Base-by-base conservation (phyloP, 1,284 basidiomycete genomes). In the Boletus semigastroideus region DNA sequence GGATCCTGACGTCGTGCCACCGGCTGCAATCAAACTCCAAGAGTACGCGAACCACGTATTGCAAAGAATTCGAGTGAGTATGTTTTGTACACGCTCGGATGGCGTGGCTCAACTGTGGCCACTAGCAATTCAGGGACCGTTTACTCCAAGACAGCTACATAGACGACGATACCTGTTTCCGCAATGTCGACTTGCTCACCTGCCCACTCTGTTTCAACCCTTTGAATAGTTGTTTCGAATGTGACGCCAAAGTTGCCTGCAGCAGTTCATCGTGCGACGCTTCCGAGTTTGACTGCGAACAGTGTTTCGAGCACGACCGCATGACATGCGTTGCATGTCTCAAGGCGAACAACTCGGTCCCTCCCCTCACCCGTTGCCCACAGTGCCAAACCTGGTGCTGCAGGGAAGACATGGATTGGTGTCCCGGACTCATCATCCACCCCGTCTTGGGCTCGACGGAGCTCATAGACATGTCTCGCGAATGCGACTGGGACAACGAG, bases 131-230 rank as follows among this genome's bases (percentile, higher is more conserved):
- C 43, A 59, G 34, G 34, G 49, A 62, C 19, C 42, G 41, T 28
- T 48, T 62, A 4, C 20, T 57, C 33, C 12, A 49, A 30, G 14
- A 1, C n/a, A 6, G 3, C 20, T 13, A 44, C 25, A 45, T 62
- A 36, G 16, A 22, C 1, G 40, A 62, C 30, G 7, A 48, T 1
- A 5, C 27, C 11, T 2, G n/a, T n/a, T 66, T 60, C 37, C 45
- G 46, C 13, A 5, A n/a, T 0, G 44, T 62, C 0, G 50, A 66
- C 51, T 10, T 64, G 43, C 31, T 52, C 22, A 66, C 61, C n/a
- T 66, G 63, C 31, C 52, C 59, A 1, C 14, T 57, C n/a, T 62
- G 63, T 42, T 28, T 0, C 25, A 0, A 2, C 6, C 34, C 36
- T 22, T 38, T 62, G 19, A 1, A 27, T 2, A 33, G 30, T 33